phyloP scores from a whole-genome alignment of 192 early-diverging fungal genomes.

The Backusella macrospora region DNA sequence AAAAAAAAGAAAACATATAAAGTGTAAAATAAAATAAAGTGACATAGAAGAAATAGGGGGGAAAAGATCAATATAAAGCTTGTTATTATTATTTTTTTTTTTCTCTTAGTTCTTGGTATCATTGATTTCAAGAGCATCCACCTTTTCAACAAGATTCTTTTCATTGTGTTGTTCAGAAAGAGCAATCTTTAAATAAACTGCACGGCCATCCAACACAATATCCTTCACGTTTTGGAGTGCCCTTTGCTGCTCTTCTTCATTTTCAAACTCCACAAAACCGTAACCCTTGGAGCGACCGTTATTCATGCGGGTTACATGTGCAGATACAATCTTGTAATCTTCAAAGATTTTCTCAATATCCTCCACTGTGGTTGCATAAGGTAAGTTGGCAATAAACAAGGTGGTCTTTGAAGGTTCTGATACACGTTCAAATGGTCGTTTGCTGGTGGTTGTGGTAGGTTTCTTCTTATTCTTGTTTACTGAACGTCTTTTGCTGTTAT shows the following conservation, averaged over 20 bases:
- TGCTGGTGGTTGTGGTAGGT: neutral
- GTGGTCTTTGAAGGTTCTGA: slow-evolving; percentile 67
- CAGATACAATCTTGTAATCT: slow-evolving; percentile 71
- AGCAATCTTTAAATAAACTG: slow-evolving; percentile 65
- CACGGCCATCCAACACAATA: slow-evolving; percentile 66
- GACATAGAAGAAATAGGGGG: too few relatives aligned
- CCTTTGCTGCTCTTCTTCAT: slow-evolving; percentile 77
- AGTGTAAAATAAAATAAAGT: too few relatives aligned
- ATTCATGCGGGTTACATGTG: slow-evolving; percentile 72
- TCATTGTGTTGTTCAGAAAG: slow-evolving; percentile 47
- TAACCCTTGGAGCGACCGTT: slow-evolving; percentile 87
- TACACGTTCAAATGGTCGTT: neutral
- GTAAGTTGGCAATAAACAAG: slow-evolving; percentile 81
- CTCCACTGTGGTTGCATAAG: slow-evolving; percentile 70
- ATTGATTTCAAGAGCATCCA: slow-evolving; percentile 12
- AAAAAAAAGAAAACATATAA: too few relatives aligned
- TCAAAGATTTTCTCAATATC: slow-evolving; percentile 77
- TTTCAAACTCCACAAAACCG: slow-evolving; percentile 88
- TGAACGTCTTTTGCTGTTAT: slow-evolving; percentile 30
- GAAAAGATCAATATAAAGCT: too few relatives aligned
- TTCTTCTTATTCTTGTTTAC: slow-evolving; percentile 37
- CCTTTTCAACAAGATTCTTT: neutral
- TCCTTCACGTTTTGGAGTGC: slow-evolving; percentile 66
- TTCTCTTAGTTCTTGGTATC: slow-evolving; percentile 16
- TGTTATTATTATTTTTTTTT: neutral